A percentile compares a stretch with the other conserved stretches of the same genome.
Evolutionary conservation across 164 flowering plant species (phyloP).

Genomic region (Protea cynaroides): DNA sequence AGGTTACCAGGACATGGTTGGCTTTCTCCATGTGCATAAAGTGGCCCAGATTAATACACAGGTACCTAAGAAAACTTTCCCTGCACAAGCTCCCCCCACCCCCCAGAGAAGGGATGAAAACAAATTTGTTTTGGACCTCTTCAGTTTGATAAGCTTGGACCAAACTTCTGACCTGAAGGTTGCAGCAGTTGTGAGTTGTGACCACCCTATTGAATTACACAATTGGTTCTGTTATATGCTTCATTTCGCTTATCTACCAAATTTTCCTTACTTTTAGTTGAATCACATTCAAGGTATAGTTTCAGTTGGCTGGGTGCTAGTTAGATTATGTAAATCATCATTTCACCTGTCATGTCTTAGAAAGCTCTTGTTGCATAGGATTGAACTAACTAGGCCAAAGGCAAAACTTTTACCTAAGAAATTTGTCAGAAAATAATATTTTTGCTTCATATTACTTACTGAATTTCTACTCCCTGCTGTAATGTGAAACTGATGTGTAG

Average conservation of each 20-base stretch:
- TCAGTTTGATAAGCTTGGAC: background rate
- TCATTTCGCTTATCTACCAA: background rate
- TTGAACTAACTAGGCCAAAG: too few relatives aligned
- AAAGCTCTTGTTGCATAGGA: too few relatives aligned
- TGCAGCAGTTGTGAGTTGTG: background rate
- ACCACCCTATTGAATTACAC: background rate
- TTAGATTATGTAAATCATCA: too few relatives aligned
- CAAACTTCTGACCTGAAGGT: background rate
- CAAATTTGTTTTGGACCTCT: background rate
- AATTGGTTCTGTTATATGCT: background rate
- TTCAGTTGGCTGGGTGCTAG: too few relatives aligned
- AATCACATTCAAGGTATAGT: too few relatives aligned
- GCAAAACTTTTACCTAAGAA: too few relatives aligned
- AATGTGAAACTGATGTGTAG: slow-evolving; percentile 28
- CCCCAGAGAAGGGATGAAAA: too few relatives aligned
- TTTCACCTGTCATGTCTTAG: too few relatives aligned
- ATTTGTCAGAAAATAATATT: background rate
- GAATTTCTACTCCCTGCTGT: background rate
- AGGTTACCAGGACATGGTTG: slow-evolving; percentile 93
- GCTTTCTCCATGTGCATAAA: slow-evolving; percentile 82
- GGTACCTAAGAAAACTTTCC: slow-evolving; percentile 32
- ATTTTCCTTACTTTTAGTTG: background rate
- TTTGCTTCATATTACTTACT: background rate
- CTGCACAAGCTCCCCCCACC: background rate
- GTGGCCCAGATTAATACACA: slow-evolving; percentile 79